Base-by-base conservation (phyloP, 2,329 filamentous ascomycete species). In the Talaromyces sp. region DNA sequence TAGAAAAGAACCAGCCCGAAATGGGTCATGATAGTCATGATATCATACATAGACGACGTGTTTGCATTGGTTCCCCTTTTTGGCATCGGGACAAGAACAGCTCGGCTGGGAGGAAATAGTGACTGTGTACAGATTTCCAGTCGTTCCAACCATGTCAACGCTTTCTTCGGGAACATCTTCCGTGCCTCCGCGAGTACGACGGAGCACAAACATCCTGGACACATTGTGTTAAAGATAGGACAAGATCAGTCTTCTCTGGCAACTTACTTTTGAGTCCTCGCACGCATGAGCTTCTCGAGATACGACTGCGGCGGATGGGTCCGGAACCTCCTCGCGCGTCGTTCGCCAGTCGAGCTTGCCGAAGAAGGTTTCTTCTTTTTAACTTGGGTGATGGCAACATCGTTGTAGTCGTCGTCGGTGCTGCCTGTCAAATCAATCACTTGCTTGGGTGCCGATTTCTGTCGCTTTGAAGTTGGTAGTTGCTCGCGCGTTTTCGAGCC, bases 91-190 rank as follows among this genome's bases (percentile, higher is more conserved):
- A 68, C 84, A 87, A 59, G 77, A 77, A 70, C 84, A 87, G 6
- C 65, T 73, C 0, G 84, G 83, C 11, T 77, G 66, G 57, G 81
- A 80, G 60, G 73, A 70, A 57, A 88, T 81, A 11, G 71, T 76
- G 35, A 85, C 79, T n/a, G 76, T 81, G 71, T 88, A 88, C 19
- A 88, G 72, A 65, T 87, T 87, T 17, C 85, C 85, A 0, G 83
- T 87, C 5, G 80, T 79, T 19, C 86, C 86, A 32, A 84, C 83
- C 55, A 88, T 80, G 24, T 81, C 73, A 57, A 87, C 79, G 2
- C 70, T 75, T 66, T 87, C 83, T 59, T 75, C 72, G 0, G 79
- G 81, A 2, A 70, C 71, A 9, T 79, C 72, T 1, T 78, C 74
- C 5, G 75, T 78, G 5, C 75, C 77, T 41, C 70, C 68, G 10